These are phyloP conservation scores for Prunus persica DNA, from an alignment of 306 rosid species.

Conservation along the genomic window DNA sequence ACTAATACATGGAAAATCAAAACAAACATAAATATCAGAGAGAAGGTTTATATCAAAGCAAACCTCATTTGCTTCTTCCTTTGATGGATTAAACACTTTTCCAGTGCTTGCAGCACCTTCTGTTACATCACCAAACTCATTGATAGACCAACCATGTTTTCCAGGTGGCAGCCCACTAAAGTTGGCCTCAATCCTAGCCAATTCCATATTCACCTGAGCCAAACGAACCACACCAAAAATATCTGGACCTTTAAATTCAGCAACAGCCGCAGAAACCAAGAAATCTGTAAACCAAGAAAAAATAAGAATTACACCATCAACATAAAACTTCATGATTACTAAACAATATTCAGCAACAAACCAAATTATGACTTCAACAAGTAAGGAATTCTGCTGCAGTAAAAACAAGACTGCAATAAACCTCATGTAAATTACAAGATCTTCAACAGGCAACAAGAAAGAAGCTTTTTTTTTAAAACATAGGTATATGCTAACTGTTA, in stretches of 20 bases:
- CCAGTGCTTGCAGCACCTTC: constrained; percentile 92
- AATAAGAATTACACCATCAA: constrained; percentile 3
- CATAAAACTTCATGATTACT: background rate
- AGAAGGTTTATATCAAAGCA: constrained; percentile 20
- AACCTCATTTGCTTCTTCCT: constrained; percentile 51
- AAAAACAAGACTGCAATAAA: background rate
- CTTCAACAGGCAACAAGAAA: background rate
- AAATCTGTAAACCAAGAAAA: constrained; percentile 59
- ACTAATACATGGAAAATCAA: background rate
- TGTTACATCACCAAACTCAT: constrained; percentile 87
- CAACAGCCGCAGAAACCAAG: constrained; percentile 79
- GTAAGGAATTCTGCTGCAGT: background rate
- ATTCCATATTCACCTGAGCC: constrained; percentile 87
- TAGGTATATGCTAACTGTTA: background rate
- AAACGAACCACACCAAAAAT: constrained; percentile 85
- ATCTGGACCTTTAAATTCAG: constrained; percentile 90
- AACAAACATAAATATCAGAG: background rate
- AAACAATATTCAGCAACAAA: background rate
- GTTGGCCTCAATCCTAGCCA: constrained; percentile 85
- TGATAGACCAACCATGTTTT: constrained; percentile 91
- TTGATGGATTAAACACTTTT: constrained; percentile 50
- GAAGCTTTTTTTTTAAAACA: background rate
- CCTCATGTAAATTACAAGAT: background rate
- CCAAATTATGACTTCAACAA: background rate
- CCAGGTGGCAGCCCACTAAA: constrained; percentile 84